phyloP scores from a whole-genome alignment of 768 basidiomycete genomes.

The Hypsizygus marmoreus region DNA sequence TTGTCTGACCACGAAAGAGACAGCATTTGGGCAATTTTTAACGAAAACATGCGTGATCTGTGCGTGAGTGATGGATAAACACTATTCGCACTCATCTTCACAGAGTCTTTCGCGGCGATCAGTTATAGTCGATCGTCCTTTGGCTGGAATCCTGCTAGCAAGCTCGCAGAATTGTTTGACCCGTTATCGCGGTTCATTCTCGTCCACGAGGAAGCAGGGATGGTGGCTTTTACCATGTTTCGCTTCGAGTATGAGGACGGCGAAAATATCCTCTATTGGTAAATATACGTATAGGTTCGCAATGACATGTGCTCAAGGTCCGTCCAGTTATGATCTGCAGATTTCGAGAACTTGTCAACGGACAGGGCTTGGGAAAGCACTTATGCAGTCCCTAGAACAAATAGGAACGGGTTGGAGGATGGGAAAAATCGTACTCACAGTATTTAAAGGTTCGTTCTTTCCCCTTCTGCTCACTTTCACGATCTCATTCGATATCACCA shows the following conservation, averaged over 20 bases:
- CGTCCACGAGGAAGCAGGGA: conserved; percentile 24
- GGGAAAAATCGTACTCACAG: conserved; percentile 76
- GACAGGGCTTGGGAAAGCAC: conserved; percentile 56
- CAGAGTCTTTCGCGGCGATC: background rate
- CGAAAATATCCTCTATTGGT: conserved; percentile 74
- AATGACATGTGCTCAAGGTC: background rate
- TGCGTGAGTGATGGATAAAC: conserved; percentile 22
- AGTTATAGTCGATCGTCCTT: conserved; percentile 62
- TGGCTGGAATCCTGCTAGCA: conserved; percentile 63
- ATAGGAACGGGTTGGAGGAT: conserved; percentile 58
- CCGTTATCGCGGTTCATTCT: conserved; percentile 61
- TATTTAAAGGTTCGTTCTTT: conserved; percentile 59
- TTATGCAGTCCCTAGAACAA: conserved; percentile 50
- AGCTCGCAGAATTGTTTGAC: conserved; percentile 64
- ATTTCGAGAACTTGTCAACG: conserved; percentile 46
- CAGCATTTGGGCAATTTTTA: conserved; percentile 54
- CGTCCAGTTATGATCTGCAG: conserved; percentile 76
- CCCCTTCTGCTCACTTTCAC: conserved; percentile 5
- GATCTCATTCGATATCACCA: conserved; percentile 2
- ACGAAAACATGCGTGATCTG: conserved; percentile 59
- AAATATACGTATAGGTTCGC: conserved; percentile 7
- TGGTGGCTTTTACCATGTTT: conserved; percentile 57
- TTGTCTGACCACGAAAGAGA: conserved; percentile 37
- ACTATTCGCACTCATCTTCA: background rate
- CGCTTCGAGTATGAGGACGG: conserved; percentile 72